Evolutionary conservation across 1,139 yeast species (phyloP).

Genomic region (Lodderomyces margitis): DNA sequence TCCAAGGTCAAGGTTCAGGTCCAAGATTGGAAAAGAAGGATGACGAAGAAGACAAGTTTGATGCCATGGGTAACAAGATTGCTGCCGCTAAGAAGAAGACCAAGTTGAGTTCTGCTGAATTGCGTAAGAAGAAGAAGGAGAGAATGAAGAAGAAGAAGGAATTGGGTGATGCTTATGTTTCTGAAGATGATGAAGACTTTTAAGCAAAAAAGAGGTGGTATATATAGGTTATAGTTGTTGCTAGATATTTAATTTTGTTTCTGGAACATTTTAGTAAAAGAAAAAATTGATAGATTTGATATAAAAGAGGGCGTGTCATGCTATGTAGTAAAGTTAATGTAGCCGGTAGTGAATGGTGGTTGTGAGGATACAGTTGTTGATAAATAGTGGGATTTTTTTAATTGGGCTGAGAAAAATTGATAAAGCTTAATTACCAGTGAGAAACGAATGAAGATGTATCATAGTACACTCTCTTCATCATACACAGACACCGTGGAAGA

Average conservation of each 20-base stretch:
- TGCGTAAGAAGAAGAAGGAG: conserved; percentile 99
- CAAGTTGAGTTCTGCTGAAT: conserved; percentile 97
- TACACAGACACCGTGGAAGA: no score
- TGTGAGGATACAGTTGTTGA: no score
- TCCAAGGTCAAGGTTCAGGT: conserved; percentile 99
- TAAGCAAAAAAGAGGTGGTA: conserved; percentile 15
- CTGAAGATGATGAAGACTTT: conserved; percentile 79
- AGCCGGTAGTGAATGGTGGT: no score
- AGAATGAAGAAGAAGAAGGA: conserved; percentile 99
- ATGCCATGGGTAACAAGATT: conserved; percentile 99
- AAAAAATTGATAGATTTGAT: conserved; percentile 1
- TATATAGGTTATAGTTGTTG: not conserved
- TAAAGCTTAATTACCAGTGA: no score
- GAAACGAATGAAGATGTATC: no score
- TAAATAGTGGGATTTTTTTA: no score
- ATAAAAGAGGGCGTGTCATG: not conserved
- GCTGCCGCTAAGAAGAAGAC: conserved; percentile 93
- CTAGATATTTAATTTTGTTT: conserved; percentile 3
- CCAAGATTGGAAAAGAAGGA: conserved; percentile 97
- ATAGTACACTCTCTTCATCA: no score
- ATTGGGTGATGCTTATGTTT: conserved; percentile 97
- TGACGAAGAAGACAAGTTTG: conserved; percentile 97
- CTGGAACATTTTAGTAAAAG: conserved; percentile 4
- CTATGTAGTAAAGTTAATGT: no score
- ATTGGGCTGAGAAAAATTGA: no score